A percentile compares a stretch with the other conserved stretches of the same genome.
phyloP scores from a whole-genome alignment of 2,329 filamentous ascomycete species.

The Aspergillus brasiliensis region DNA sequence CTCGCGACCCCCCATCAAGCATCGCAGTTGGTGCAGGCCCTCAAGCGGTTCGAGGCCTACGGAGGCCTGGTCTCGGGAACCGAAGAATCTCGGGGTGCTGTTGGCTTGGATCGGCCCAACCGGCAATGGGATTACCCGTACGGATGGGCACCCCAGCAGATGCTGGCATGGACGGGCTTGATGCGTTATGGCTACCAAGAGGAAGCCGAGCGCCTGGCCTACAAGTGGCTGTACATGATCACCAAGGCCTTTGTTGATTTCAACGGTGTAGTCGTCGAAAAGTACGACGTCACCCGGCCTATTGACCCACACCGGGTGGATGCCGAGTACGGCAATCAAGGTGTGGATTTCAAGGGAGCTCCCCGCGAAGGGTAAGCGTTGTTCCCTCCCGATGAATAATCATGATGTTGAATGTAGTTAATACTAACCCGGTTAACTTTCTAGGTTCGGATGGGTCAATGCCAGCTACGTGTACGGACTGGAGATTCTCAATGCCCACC shows the following conservation, averaged over 20 bases:
- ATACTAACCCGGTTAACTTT: constrained; percentile 9
- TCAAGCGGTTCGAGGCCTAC: constrained; percentile 84
- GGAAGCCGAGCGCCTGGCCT: constrained; percentile 84
- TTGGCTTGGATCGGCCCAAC: constrained; percentile 83
- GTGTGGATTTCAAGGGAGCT: constrained; percentile 90
- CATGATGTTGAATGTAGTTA: background rate
- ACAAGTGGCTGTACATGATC: constrained; percentile 98
- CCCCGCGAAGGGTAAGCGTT: constrained; percentile 84
- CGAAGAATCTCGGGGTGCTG: constrained; percentile 77
- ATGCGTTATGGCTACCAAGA: constrained; percentile 89
- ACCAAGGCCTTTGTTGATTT: constrained; percentile 98
- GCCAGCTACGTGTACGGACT: constrained; percentile 95
- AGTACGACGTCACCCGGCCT: constrained; percentile 92
- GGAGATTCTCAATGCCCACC: constrained; percentile 83
- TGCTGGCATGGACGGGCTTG: constrained; percentile 93
- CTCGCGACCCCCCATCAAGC: constrained; percentile 84
- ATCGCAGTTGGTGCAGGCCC: constrained; percentile 76
- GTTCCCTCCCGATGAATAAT: constrained; percentile 28
- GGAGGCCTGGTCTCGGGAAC: constrained; percentile 90
- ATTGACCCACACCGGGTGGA: constrained; percentile 92
- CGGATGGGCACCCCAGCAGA: constrained; percentile 98
- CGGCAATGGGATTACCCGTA: constrained; percentile 98
- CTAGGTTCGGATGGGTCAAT: constrained; percentile 97
- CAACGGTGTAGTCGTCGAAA: constrained; percentile 97
- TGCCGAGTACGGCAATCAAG: constrained; percentile 97